Evolutionary conservation across 192 early-diverging fungal genomes (phyloP).

Genomic region (Backusella liffmaniae): DNA sequence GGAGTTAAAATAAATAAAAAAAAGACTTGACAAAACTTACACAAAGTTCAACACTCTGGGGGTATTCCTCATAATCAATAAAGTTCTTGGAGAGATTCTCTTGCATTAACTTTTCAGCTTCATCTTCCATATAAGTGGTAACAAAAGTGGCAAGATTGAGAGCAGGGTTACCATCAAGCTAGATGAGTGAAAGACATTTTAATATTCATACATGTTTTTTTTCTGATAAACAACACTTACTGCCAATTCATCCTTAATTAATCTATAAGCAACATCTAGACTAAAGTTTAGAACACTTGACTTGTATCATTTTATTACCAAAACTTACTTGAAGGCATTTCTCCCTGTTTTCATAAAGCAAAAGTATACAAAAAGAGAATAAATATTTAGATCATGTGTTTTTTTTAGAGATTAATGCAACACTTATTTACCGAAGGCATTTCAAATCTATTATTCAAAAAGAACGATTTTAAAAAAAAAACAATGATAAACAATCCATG

Average conservation of each 20-base stretch:
- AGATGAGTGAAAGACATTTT: constrained; percentile 14
- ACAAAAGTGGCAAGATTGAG: constrained; percentile 80
- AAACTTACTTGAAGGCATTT: constrained; percentile 28
- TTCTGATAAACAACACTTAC: constrained; percentile 9
- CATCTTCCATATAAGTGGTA: constrained; percentile 57
- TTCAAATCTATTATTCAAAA: constrained; percentile 10
- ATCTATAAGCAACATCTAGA: constrained; percentile 33
- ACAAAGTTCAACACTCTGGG: constrained; percentile 37
- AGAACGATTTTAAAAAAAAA: background rate
- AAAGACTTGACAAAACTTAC: constrained; percentile 14
- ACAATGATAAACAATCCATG: background rate
- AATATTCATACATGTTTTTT: background rate
- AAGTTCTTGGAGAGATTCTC: constrained; percentile 82
- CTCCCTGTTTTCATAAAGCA: constrained; percentile 1
- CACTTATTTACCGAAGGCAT: constrained; percentile 22
- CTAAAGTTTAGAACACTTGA: background rate
- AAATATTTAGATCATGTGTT: background rate
- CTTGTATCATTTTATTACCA: background rate
- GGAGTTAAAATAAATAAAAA: background rate
- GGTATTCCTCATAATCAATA: constrained; percentile 51
- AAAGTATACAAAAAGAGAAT: background rate
- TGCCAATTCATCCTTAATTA: constrained; percentile 42
- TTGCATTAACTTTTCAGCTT: constrained; percentile 74
- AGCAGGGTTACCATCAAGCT: constrained; percentile 75
- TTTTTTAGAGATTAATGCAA: background rate